Percentiles rank a stretch among this genome's conserved stretches.
These are phyloP conservation scores for Barnettozyma siamensis DNA, from an alignment of 805 yeast species.

Conservation along the genomic window DNA sequence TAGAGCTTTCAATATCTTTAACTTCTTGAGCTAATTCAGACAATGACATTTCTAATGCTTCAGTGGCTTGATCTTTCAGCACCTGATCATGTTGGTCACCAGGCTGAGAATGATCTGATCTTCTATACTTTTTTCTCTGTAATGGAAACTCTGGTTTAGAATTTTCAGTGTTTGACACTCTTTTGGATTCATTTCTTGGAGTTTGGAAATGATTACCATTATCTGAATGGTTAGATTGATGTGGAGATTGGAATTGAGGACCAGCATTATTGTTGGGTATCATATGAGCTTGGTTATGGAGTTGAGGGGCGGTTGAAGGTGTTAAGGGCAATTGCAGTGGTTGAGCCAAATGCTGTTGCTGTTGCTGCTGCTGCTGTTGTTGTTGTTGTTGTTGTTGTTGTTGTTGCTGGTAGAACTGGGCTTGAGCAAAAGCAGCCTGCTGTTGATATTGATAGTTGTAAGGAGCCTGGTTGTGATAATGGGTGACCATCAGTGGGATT, in stretches of 20 bases:
- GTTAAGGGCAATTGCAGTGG: constrained; percentile 7
- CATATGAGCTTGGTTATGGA: constrained; percentile 10
- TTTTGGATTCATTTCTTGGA: constrained; percentile 19
- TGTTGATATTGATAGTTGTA: constrained; percentile 15
- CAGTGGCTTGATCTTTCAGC: constrained; percentile 31
- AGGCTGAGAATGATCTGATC: constrained; percentile 23
- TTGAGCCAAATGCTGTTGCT: constrained; percentile 5
- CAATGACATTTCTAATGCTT: constrained; percentile 28
- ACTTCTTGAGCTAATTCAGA: constrained; percentile 39
- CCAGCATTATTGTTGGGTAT: constrained; percentile 2
- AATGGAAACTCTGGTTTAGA: constrained; percentile 15
- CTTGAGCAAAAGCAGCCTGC: constrained; percentile 11
- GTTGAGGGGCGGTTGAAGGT: constrained; percentile 10
- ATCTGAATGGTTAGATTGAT: constrained; percentile 8
- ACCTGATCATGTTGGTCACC: constrained; percentile 33
- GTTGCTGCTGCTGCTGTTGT: constrained; percentile 10
- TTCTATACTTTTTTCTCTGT: constrained; percentile 22
- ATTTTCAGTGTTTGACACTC: constrained; percentile 10
- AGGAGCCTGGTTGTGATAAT: constrained; percentile 14
- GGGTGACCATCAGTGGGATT: constrained; percentile 19
- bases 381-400: constrained; percentile 10
- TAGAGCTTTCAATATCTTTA: constrained; percentile 34
- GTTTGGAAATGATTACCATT: constrained; percentile 20
- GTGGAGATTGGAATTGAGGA: constrained; percentile 7
- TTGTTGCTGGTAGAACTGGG: constrained; percentile 9